phyloP scores from a whole-genome alignment of 176 grass and related monocot genomes.

The Juncus inflexus region DNA sequence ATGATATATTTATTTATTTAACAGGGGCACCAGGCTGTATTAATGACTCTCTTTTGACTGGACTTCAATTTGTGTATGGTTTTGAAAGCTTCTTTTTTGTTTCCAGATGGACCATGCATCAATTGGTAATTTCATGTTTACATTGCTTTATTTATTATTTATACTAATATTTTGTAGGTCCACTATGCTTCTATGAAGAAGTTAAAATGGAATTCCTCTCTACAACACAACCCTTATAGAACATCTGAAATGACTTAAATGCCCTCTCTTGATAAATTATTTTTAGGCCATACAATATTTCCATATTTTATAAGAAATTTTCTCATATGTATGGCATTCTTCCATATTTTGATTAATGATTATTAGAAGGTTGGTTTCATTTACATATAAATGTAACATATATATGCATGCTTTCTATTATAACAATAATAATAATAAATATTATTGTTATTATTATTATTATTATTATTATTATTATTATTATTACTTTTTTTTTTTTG shows the following conservation, averaged over 20 bases:
- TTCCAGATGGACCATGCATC: constrained; percentile 92
- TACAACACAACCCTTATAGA: too few species aligned
- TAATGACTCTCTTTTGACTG: constrained; percentile 91
- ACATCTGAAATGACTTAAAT: not conserved
- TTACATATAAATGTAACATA: too few species aligned
- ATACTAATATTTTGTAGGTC: not conserved
- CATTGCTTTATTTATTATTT: constrained; percentile 6
- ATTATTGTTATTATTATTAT: too few species aligned
- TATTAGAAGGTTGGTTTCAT: not conserved
- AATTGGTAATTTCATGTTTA: constrained; percentile 64
- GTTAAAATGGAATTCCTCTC: not conserved
- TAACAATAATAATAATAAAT: too few species aligned
- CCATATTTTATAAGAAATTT: not conserved
- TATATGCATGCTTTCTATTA: too few species aligned
- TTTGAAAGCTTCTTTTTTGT: constrained; percentile 99
- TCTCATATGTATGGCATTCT: not conserved
- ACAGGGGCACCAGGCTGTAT: constrained; percentile 95
- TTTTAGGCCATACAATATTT: not conserved
- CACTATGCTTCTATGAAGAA: not conserved
- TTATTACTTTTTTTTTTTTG: constrained; percentile 6
- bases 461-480: not conserved
- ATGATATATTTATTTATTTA: constrained; percentile 26
- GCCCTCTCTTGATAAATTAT: not conserved
- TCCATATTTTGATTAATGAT: not conserved
- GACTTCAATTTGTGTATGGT: constrained; percentile 91